Evolutionary conservation across 257 asterid species (phyloP).

Genomic region (Anisodus tanguticus): DNA sequence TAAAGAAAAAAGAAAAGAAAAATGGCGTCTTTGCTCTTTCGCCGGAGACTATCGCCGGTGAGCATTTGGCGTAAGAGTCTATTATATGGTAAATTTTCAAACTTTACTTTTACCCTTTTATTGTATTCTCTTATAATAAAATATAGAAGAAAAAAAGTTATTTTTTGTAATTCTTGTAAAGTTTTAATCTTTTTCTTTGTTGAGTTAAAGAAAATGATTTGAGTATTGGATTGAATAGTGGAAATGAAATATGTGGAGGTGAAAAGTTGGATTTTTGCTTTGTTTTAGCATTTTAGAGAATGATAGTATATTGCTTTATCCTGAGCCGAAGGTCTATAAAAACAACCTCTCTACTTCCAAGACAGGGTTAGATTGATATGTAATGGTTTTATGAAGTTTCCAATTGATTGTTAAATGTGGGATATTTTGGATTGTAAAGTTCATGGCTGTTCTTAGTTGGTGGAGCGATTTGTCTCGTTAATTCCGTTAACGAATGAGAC

Average conservation of each 20-base stretch:
- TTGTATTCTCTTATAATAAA: neutral
- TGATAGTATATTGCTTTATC: too few species aligned
- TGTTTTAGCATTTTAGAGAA: neutral
- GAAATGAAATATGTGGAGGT: neutral
- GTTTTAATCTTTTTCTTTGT: neutral
- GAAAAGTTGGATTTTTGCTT: neutral
- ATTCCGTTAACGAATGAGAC: too few species aligned
- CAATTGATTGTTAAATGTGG: conserved; percentile 8
- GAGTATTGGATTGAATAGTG: neutral
- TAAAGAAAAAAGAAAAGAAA: neutral
- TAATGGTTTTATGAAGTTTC: conserved; percentile 1
- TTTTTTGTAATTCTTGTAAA: neutral
- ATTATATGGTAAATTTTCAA: conserved; percentile 43
- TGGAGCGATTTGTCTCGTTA: too few species aligned
- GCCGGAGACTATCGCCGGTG: conserved; percentile 46
- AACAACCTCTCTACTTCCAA: too few species aligned
- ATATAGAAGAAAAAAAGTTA: neutral
- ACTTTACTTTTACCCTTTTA: neutral
- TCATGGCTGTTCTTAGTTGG: too few species aligned
- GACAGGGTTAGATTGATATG: neutral
- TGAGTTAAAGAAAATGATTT: neutral
- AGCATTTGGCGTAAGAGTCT: conserved; percentile 29
- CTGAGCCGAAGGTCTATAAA: too few species aligned
- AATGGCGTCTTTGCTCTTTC: conserved; percentile 57
- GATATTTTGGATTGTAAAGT: neutral